phyloP scores from a whole-genome alignment of 2,329 filamentous ascomycete genomes.

The Helicocarpus griseus region DNA sequence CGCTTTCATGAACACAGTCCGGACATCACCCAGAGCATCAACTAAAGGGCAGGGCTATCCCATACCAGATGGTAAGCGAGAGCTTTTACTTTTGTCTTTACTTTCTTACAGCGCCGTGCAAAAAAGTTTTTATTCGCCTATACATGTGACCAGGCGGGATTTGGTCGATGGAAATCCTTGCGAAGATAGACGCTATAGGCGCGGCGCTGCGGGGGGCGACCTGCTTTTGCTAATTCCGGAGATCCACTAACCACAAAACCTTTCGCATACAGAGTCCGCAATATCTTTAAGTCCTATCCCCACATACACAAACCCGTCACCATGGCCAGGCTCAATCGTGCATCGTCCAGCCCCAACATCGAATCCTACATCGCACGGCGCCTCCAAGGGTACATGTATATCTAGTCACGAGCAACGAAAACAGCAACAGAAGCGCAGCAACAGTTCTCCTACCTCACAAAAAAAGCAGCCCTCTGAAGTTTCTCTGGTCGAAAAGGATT shows the following conservation, averaged over 20 bases:
- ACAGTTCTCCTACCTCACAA: not conserved
- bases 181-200: too few species aligned
- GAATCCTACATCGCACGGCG: not conserved
- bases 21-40: not conserved
- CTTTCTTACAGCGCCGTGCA: not conserved
- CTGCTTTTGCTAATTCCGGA: too few species aligned
- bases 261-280: not conserved
- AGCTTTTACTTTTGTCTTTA: not conserved
- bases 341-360: conserved; percentile 3
- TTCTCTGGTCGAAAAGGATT: conserved; percentile 28
- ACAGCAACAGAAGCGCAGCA: not conserved
- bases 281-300: not conserved
- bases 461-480: conserved; percentile 6
- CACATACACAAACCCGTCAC: not conserved
- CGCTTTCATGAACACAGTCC: too few species aligned
- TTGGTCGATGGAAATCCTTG: too few species aligned
- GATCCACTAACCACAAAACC: not conserved
- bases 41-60: not conserved
- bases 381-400: not conserved
- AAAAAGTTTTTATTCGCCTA: not conserved
- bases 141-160: too few species aligned
- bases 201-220: too few species aligned
- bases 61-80: not conserved
- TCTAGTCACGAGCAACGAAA: not conserved
- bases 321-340: not conserved